A percentile compares a stretch with the other conserved stretches of the same genome.
Evolutionary conservation across 148 eudicot genomes (phyloP).

Genomic region (Rheum nobile): DNA sequence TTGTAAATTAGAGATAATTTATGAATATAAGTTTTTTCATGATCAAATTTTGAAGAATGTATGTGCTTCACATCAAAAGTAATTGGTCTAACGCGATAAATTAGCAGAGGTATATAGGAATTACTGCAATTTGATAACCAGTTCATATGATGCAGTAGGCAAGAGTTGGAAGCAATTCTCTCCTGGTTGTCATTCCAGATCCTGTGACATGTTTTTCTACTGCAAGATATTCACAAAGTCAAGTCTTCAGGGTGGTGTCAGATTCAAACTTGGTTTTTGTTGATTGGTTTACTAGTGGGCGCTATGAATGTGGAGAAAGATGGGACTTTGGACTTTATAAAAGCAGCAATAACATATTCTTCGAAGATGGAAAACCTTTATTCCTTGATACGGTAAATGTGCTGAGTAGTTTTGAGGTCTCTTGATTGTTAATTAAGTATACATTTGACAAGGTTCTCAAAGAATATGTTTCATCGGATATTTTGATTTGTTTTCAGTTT

Average conservation of each 20-base stretch:
- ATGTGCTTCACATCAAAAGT: background rate
- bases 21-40: background rate
- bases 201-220: conserved; percentile 93
- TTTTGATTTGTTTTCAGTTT: background rate
- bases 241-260: conserved; percentile 50
- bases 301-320: conserved; percentile 91
- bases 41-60: background rate
- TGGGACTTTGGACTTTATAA: conserved; percentile 78
- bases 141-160: conserved; percentile 70
- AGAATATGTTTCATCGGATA: background rate
- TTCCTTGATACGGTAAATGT: conserved; percentile 78
- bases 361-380: conserved; percentile 59
- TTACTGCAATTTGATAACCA: conserved; percentile 5
- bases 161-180: conserved; percentile 53
- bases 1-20: background rate
- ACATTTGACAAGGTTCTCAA: background rate
- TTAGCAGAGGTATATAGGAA: background rate
- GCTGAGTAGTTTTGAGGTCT: background rate
- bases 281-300: conserved; percentile 98
- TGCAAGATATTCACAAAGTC: conserved; percentile 75
- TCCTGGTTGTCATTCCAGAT: conserved; percentile 83
- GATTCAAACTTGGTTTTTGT: conserved; percentile 83
- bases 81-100: background rate
- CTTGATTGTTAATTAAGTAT: background rate
- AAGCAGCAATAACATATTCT: conserved; percentile 70